Base-by-base conservation (phyloP, 257 asterid species). In the Solanum neorickii region DNA sequence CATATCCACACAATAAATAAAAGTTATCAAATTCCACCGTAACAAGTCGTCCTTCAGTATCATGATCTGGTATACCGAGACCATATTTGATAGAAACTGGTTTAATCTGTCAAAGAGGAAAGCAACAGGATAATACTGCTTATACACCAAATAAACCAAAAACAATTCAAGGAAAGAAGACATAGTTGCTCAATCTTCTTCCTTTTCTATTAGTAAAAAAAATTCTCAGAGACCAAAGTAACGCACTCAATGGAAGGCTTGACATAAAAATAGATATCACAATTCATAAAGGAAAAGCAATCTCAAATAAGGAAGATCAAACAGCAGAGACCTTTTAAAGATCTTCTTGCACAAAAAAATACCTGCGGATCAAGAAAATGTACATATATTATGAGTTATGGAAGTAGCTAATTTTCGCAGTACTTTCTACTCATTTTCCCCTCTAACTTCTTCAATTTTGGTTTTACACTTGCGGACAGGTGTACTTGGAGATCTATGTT, bases 31-130 rank as follows among this genome's bases (percentile, higher is more conserved):
- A 97, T 86, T 97, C 99, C 91, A 93, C 93, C 0, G 98, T 97
- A 88, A 97, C 94, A 86, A 97, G 98, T 82, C 98, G 97, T 59
- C 99, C 99, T 94, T 97, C 99, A 44, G 95, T 86, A 87, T 97
- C 99, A 83, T 97, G 99, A 89, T 96, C 98, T 21, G 97, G 78
- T 86, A 94, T 93, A 88, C 99, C 99, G 83, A 97, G 91, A 80
- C 99, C 99, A 89, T 97, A 97, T 85, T 91, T 93, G 83, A 95
- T 98, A 88, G 99, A 94, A 87, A 88, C 89, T 84, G 99, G 99
- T 87, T 94, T 92, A 85, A 93, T 91, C 99, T 97, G 97, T 89
- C 88, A 89, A 74, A 56, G 73, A 70, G 87, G 88, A 77, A 27
- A 29, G 47, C 65, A 62, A 82, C n/a, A 85, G 37, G 49, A 73